Evolutionary conservation across 805 yeast genomes (phyloP).

Genomic region (Hanseniaspora valbyensis): DNA sequence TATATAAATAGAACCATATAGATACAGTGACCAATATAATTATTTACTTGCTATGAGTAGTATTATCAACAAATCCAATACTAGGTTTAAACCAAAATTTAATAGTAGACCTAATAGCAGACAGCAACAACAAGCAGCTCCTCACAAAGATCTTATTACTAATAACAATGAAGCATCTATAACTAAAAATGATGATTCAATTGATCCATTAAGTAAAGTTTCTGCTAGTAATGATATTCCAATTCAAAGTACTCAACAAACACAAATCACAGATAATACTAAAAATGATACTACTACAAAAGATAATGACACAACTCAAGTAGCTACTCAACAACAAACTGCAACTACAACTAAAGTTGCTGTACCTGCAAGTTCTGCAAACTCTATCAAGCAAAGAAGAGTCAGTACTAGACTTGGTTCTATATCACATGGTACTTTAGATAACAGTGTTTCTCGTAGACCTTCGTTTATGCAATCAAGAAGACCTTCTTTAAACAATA

Average conservation of each 20-base stretch:
- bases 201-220: constrained; percentile 8
- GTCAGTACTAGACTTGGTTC: constrained; percentile 18
- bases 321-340: constrained; percentile 13
- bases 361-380: constrained; percentile 8
- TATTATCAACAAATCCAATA: constrained; percentile 39
- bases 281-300: neutral
- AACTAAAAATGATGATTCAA: neutral
- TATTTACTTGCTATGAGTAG: too few species aligned
- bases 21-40: too few species aligned
- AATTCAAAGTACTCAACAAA: constrained; percentile 13
- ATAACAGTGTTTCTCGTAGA: constrained; percentile 13
- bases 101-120: constrained; percentile 30
- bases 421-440: constrained; percentile 14
- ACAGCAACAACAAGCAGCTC: constrained; percentile 17
- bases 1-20: too few species aligned
- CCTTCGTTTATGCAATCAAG: constrained; percentile 13
- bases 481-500: constrained; percentile 7
- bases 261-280: constrained; percentile 1
- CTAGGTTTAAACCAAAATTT: constrained; percentile 55
- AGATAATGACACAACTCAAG: neutral
- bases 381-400: constrained; percentile 15
- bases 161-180: neutral
- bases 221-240: constrained; percentile 6
- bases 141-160: constrained; percentile 23
- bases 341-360: constrained; percentile 9